Evolutionary conservation across 1,284 basidiomycete genomes (phyloP), one percentile per base, ranked within the genome.

Genomic region (Boletus semigastroideus): DNA sequence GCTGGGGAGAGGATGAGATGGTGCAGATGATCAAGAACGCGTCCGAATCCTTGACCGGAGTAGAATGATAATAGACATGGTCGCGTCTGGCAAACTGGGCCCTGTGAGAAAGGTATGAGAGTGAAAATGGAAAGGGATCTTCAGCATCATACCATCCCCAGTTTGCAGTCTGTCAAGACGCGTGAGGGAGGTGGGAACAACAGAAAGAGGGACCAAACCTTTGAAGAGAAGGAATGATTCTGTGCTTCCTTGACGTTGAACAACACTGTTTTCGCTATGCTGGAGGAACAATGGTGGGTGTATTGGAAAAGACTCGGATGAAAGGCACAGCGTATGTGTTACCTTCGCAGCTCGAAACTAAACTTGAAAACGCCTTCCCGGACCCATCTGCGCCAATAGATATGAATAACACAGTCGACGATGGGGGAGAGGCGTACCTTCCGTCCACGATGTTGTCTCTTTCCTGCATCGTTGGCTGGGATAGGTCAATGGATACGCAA

Each of bases 351-450:
- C 65, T 92, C 91, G 64, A 94, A 93, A 54, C 80, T 84, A 68
- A 94, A 94, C 63, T 86, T 89, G 72, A 84, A 94, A 19, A 86
- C 71, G 2, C 92, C 92, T 54, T 91, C 86, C n/a, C 92, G 81
- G 14, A 80, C 71, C 92, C 92, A 94, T 70, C 85, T 87, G 28
- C 11, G 42, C 16, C 5, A 17, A 45, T 0, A 7, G 14, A 37
- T 33, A 38, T 49, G 40, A n/a, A 8, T 34, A 11, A 42, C 41
- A 28, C 19, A 40, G 25, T 1, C 25, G 13, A 49, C 9, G 0
- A 4, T 4, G 6, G 12, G 19, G 31, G n/a, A 17, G 16, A 28
- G 13, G 65, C 78, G 51, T 59, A 81, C 82, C 79, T 85, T 56
- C 79, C 78, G 55, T 88, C 82, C 16, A 85, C 67, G 0, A 83